These are phyloP conservation scores for Colletotrichum acutatum DNA, from an alignment of 2,329 filamentous ascomycete genomes.

Conservation along the genomic window DNA sequence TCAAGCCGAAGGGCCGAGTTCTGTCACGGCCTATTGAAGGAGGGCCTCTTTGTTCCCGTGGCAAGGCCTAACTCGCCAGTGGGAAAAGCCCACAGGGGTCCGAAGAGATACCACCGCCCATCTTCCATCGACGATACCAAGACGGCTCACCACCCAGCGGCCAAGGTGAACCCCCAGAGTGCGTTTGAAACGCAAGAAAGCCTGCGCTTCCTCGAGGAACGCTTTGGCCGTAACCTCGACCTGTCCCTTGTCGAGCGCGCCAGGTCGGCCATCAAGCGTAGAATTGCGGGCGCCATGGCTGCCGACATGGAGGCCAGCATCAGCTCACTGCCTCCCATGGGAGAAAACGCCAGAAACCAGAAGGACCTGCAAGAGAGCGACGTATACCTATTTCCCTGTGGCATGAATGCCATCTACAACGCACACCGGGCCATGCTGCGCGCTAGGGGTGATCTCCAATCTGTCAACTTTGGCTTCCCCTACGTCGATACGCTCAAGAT, in stretches of 20 bases:
- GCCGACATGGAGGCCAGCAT: constrained; percentile 73
- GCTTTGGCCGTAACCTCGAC: constrained; percentile 92
- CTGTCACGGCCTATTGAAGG: constrained; percentile 78
- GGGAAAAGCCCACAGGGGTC: constrained; percentile 71
- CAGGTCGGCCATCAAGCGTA: constrained; percentile 84
- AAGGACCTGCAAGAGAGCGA: constrained; percentile 82
- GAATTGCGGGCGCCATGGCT: constrained; percentile 88
- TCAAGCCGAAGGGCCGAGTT: constrained; percentile 94
- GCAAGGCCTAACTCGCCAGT: constrained; percentile 41
- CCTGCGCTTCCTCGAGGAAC: constrained; percentile 87
- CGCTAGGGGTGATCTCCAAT: constrained; percentile 73
- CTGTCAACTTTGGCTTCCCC: constrained; percentile 95
- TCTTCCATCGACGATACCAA: constrained; percentile 52
- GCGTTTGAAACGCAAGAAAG: constrained; percentile 69
- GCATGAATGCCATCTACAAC: constrained; percentile 97
- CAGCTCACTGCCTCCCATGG: constrained; percentile 61
- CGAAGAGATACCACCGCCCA: constrained; percentile 79
- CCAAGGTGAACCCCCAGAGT: constrained; percentile 34
- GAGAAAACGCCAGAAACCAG: constrained; percentile 63
- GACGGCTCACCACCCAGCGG: constrained; percentile 34
- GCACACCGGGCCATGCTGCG: constrained; percentile 80
- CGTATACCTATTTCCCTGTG: constrained; percentile 87
- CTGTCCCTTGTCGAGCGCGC: constrained; percentile 82
- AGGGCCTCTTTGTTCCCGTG: constrained; percentile 66
- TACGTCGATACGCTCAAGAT: constrained; percentile 98